These are phyloP conservation scores for Penicillium glabrum DNA, from an alignment of 2,329 filamentous ascomycete genomes.

Conservation along the genomic window DNA sequence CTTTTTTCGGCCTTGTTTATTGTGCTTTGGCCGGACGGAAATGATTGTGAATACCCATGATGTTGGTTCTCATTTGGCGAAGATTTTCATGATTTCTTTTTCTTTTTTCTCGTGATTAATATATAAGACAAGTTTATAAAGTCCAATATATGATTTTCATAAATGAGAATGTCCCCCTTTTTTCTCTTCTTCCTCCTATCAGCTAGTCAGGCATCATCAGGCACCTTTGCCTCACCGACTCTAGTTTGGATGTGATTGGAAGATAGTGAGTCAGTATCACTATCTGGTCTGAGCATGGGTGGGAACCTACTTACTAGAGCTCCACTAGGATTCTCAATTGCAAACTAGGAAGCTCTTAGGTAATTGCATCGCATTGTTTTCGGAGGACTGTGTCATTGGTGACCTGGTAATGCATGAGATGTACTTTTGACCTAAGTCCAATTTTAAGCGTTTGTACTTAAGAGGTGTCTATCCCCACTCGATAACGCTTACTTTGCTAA, in stretches of 20 bases:
- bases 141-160: conserved; percentile 5
- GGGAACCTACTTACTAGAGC: not conserved
- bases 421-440: too few species aligned
- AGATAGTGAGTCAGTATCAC: not conserved
- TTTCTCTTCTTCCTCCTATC: not conserved
- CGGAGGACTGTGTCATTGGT: too few species aligned
- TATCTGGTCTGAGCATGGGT: not conserved
- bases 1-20: conserved; percentile 18
- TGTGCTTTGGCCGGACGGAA: conserved; percentile 17
- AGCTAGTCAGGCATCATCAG: conserved; percentile 1
- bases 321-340: too few species aligned
- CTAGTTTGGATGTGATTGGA: not conserved
- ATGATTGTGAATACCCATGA: conserved; percentile 35
- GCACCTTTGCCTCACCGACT: conserved; percentile 7
- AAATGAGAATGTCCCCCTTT: not conserved
- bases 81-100: conserved; percentile 9
- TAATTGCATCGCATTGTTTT: too few species aligned
- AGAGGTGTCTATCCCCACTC: too few species aligned
- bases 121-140: conserved; percentile 11
- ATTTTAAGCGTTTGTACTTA: too few species aligned
- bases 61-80: conserved; percentile 18
- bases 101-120: conserved; percentile 9
- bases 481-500: too few species aligned
- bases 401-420: too few species aligned
- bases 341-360: too few species aligned